phyloP scores from a whole-genome alignment of 108 stramenopile species.

The Fragilaria radians region DNA sequence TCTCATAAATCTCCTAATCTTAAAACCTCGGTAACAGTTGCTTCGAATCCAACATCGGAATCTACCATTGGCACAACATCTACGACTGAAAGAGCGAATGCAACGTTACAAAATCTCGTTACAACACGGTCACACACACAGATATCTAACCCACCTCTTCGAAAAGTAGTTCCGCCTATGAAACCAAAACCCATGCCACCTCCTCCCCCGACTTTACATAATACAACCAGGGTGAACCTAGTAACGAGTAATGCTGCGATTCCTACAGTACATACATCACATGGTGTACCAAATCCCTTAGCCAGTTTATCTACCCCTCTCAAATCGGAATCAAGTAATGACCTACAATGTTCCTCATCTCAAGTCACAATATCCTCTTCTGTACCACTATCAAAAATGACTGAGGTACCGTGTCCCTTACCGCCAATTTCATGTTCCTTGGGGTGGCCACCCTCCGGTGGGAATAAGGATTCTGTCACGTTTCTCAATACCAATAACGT shows the following conservation, averaged over 20 bases:
- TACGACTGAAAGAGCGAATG: too few species aligned
- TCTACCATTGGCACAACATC: too few species aligned
- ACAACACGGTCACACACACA: too few species aligned
- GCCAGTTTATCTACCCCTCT: conserved; percentile 1
- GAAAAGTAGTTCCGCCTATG: neutral
- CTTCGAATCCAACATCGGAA: too few species aligned
- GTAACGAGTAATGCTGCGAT: too few species aligned
- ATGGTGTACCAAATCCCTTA: conserved; percentile 11
- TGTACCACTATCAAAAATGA: neutral
- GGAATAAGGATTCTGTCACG: neutral
- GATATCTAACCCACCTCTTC: neutral
- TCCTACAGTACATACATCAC: neutral
- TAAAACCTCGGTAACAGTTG: too few species aligned
- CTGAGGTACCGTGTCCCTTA: conserved; percentile 57
- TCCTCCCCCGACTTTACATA: neutral
- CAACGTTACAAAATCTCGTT: too few species aligned
- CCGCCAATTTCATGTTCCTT: conserved; percentile 31
- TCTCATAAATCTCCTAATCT: too few species aligned
- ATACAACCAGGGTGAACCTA: too few species aligned
- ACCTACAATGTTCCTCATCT: neutral
- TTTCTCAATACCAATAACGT: neutral
- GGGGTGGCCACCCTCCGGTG: conserved; percentile 2
- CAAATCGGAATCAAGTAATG: neutral
- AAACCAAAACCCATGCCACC: neutral
- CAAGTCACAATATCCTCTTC: neutral